Evolutionary conservation across 257 asterid genomes (phyloP).

Genomic region (Ligustrum vulgare): DNA sequence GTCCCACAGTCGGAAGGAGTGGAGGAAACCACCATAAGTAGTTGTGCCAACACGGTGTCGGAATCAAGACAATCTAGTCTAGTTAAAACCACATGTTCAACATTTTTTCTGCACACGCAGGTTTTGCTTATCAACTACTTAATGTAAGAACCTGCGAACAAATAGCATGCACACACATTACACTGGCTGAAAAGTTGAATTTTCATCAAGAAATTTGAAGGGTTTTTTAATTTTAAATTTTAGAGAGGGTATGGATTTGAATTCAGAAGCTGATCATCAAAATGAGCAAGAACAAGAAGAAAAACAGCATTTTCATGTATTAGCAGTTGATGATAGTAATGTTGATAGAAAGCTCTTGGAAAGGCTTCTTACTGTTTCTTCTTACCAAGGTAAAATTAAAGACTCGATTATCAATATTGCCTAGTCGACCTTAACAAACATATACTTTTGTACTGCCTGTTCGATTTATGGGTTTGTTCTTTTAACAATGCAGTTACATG

Average conservation of each 20-base stretch:
- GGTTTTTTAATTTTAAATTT: not conserved
- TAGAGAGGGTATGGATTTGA: slow-evolving; percentile 26
- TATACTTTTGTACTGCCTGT: too few species aligned
- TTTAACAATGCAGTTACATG: slow-evolving; percentile 50
- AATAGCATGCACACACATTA: not conserved
- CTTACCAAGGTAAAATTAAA: slow-evolving; percentile 43
- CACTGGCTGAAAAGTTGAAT: not conserved
- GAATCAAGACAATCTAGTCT: slow-evolving; percentile 39
- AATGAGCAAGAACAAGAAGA: slow-evolving; percentile 6
- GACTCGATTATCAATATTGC: not conserved
- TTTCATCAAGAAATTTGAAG: not conserved
- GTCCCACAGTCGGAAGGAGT: slow-evolving; percentile 27
- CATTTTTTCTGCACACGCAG: slow-evolving; percentile 41
- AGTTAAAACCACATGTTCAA: not conserved
- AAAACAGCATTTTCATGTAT: slow-evolving; percentile 45
- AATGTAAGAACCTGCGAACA: slow-evolving; percentile 18
- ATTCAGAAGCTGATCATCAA: slow-evolving; percentile 21
- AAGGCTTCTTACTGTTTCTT: slow-evolving; percentile 55
- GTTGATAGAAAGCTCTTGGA: slow-evolving; percentile 56
- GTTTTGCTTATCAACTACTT: slow-evolving; percentile 64
- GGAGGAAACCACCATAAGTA: slow-evolving; percentile 29
- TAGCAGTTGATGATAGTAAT: slow-evolving; percentile 58
- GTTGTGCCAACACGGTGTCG: slow-evolving; percentile 35
- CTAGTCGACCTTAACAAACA: too few species aligned
- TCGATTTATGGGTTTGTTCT: not conserved